phyloP scores from a whole-genome alignment of 2,329 filamentous ascomycete species.

The Graphium sp. region DNA sequence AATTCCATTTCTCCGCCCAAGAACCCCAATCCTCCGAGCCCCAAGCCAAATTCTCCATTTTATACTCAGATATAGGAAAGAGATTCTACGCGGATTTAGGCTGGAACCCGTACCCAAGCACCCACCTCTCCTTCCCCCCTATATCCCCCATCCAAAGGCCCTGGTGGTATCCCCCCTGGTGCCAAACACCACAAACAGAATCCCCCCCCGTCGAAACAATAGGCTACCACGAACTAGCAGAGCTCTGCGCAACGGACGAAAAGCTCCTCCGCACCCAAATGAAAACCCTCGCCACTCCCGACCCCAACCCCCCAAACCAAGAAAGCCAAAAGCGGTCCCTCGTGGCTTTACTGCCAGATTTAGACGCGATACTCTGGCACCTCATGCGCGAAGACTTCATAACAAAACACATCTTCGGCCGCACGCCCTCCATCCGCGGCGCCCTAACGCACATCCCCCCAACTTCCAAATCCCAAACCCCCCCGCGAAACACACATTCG shows the following conservation, averaged over 20 bases:
- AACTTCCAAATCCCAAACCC: too few species aligned
- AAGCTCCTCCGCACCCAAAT: slow-evolving; percentile 38
- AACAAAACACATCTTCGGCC: slow-evolving; percentile 41
- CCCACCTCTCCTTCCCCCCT: slow-evolving; percentile 49
- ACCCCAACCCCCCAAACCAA: not conserved
- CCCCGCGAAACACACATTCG: too few species aligned
- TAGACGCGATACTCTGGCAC: slow-evolving; percentile 58
- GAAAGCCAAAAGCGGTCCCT: slow-evolving; percentile 7
- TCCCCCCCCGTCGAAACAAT: slow-evolving; percentile 22
- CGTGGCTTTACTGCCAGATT: slow-evolving; percentile 33
- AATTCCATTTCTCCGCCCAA: not conserved
- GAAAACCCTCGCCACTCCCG: slow-evolving; percentile 6
- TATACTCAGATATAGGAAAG: slow-evolving; percentile 80
- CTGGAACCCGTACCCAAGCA: slow-evolving; percentile 60
- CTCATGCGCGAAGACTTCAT: slow-evolving; percentile 70
- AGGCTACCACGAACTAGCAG: slow-evolving; percentile 39
- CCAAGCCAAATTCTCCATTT: slow-evolving; percentile 45
- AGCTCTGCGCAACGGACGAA: slow-evolving; percentile 49
- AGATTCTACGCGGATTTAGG: slow-evolving; percentile 62
- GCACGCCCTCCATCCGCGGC: slow-evolving; percentile 46
- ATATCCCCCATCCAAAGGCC: slow-evolving; percentile 4
- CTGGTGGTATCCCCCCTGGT: slow-evolving; percentile 9
- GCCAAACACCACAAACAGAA: slow-evolving; percentile 11
- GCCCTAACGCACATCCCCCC: too few species aligned
- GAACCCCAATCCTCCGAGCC: slow-evolving; percentile 5